These are phyloP conservation scores for Pseudoneurospora amorphoporcata DNA, from an alignment of 495 filamentous ascomycete species.

Conservation along the genomic window DNA sequence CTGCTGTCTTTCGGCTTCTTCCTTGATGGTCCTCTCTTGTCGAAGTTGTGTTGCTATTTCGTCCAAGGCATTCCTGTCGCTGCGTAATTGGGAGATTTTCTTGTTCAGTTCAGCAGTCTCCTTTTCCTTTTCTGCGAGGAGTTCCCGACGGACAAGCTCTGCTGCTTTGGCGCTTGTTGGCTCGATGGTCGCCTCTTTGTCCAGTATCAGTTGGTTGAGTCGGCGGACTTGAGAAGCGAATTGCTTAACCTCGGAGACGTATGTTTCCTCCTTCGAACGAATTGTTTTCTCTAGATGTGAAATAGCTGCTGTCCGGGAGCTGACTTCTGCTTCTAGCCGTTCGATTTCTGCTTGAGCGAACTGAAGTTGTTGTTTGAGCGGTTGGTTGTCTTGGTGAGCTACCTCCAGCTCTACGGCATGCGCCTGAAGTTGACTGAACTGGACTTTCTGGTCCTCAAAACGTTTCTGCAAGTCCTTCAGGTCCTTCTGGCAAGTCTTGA, in stretches of 20 bases:
- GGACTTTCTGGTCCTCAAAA: background rate
- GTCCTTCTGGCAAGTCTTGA: slow-evolving; percentile 2
- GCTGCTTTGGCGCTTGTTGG: background rate
- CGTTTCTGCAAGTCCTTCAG: slow-evolving; percentile 2
- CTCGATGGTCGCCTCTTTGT: slow-evolving; percentile 6
- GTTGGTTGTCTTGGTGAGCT: slow-evolving; percentile 1
- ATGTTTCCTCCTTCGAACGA: slow-evolving; percentile 3
- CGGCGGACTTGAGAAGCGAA: slow-evolving; percentile 6
- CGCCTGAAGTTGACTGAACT: slow-evolving; percentile 12
- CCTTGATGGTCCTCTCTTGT: background rate
- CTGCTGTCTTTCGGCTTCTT: slow-evolving; percentile 4
- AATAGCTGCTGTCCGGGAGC: slow-evolving; percentile 3
- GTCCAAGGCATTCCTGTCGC: background rate
- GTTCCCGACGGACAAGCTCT: slow-evolving; percentile 2
- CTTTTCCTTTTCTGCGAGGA: slow-evolving; percentile 6
- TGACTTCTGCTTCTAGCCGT: slow-evolving; percentile 5
- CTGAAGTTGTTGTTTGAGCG: background rate
- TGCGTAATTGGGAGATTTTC: background rate
- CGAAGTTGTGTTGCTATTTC: slow-evolving; percentile 1
- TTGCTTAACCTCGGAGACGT: slow-evolving; percentile 1
- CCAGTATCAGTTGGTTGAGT: slow-evolving; percentile 10
- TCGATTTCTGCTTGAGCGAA: background rate
- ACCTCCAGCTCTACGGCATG: slow-evolving; percentile 5
- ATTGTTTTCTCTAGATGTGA: slow-evolving; percentile 10
- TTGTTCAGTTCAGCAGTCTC: background rate